phyloP scores from a whole-genome alignment of 768 basidiomycete species.

The Tylopilus felleus region DNA sequence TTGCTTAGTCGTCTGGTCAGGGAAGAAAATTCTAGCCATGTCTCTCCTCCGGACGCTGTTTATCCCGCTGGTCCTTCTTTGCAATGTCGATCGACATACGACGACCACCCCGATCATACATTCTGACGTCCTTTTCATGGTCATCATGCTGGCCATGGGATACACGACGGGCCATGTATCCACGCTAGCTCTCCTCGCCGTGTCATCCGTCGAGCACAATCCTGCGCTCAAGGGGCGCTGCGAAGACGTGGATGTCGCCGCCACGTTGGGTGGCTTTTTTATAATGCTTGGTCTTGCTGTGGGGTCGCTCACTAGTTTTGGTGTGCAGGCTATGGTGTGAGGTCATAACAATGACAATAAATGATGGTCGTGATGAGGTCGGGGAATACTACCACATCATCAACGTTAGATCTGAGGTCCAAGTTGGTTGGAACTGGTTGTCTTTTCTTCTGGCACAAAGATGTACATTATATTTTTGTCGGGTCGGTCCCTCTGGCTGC shows the following conservation, averaged over 20 bases:
- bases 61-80: background rate
- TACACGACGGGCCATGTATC: constrained; percentile 75
- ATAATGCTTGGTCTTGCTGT: constrained; percentile 70
- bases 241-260: constrained; percentile 84
- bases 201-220: constrained; percentile 47
- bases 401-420: no score
- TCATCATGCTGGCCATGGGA: constrained; percentile 67
- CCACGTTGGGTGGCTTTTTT: constrained; percentile 74
- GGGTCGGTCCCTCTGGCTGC: no score
- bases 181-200: constrained; percentile 77
- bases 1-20: constrained; percentile 54
- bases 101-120: constrained; percentile 46
- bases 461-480: no score
- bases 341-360: background rate
- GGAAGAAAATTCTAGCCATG: constrained; percentile 1
- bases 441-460: no score
- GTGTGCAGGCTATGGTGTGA: constrained; percentile 56
- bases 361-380: no score
- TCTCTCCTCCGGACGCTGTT: constrained; percentile 1
- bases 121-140: constrained; percentile 74
- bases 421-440: no score
- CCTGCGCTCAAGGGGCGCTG: constrained; percentile 56
- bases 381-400: no score
- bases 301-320: constrained; percentile 79
- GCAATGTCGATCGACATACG: constrained; percentile 60